Evolutionary conservation across 805 yeast species (phyloP).

Genomic region (Candida ascalaphidarum): DNA sequence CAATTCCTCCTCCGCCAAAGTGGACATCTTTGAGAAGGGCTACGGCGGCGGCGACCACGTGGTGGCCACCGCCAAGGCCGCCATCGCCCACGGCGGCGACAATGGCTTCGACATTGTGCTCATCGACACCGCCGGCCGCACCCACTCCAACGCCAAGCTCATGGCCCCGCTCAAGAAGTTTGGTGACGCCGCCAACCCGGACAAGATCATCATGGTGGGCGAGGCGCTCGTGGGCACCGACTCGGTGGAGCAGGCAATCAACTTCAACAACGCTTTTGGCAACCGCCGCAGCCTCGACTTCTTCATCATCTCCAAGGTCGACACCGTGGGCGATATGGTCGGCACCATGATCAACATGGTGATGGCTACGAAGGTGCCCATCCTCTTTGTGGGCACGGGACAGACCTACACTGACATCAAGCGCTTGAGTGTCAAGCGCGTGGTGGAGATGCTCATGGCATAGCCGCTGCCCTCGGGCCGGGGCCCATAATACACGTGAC

Average conservation of each 20-base stretch:
- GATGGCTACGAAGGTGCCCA: conserved; percentile 91
- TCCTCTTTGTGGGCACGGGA: conserved; percentile 91
- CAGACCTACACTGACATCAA: conserved; percentile 94
- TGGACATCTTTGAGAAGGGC: conserved; percentile 88
- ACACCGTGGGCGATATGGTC: conserved; percentile 92
- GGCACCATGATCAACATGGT: conserved; percentile 98
- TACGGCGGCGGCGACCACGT: conserved; percentile 95
- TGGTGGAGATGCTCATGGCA: conserved; percentile 75
- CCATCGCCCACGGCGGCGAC: conserved; percentile 69
- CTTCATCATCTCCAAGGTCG: conserved; percentile 89
- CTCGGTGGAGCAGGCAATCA: conserved; percentile 89
- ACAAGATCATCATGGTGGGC: conserved; percentile 96
- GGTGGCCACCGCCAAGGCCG: conserved; percentile 86
- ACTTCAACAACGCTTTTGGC: conserved; percentile 91
- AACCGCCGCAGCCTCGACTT: conserved; percentile 73
- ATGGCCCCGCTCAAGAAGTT: conserved; percentile 95
- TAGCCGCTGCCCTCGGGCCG: too few species aligned
- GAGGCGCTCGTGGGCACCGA: conserved; percentile 98
- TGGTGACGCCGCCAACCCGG: conserved; percentile 92
- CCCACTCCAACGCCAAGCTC: conserved; percentile 87
- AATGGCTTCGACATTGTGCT: conserved; percentile 75
- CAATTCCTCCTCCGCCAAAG: conserved; percentile 39
- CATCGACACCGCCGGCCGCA: conserved; percentile 96
- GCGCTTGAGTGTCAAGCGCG: conserved; percentile 85
- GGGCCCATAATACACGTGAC: neutral